Evolutionary conservation across 441 rosid species (phyloP).

Genomic region (Erodium texanum): DNA sequence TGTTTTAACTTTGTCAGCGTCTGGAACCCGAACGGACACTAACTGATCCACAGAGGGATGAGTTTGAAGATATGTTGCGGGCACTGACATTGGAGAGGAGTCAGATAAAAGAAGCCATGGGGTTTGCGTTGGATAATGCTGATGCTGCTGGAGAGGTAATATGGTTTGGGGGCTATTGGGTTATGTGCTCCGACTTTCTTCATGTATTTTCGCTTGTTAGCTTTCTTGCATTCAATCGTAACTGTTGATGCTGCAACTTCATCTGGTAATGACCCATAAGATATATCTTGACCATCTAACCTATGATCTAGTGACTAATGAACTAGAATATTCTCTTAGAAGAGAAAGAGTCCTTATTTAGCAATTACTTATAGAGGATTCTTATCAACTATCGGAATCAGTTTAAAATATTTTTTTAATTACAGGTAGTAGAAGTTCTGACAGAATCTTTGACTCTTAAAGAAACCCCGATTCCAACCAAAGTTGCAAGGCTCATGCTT

Average conservation of each 20-base stretch:
- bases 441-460: constrained; percentile 96
- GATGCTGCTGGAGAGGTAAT: constrained; percentile 99
- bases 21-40: constrained; percentile 75
- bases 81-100: constrained; percentile 84
- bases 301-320: no score
- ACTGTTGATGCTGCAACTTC: neutral
- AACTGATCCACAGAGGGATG: constrained; percentile 86
- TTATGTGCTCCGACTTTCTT: neutral
- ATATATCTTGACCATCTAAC: no score
- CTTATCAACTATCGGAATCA: no score
- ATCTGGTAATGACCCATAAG: neutral
- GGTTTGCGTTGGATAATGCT: constrained; percentile 88
- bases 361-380: neutral
- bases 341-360: no score
- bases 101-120: constrained; percentile 85
- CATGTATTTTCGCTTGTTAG: neutral
- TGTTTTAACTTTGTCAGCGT: constrained; percentile 47
- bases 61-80: constrained; percentile 81
- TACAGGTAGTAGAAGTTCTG: constrained; percentile 92
- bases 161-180: neutral
- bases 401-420: constrained; percentile 10
- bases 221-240: no score
- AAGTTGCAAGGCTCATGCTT: constrained; percentile 98
- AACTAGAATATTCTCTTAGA: no score
- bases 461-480: constrained; percentile 94